These are phyloP conservation scores for Alternaria brassicicola DNA, from an alignment of 2,329 filamentous ascomycete genomes.

Conservation along the genomic window DNA sequence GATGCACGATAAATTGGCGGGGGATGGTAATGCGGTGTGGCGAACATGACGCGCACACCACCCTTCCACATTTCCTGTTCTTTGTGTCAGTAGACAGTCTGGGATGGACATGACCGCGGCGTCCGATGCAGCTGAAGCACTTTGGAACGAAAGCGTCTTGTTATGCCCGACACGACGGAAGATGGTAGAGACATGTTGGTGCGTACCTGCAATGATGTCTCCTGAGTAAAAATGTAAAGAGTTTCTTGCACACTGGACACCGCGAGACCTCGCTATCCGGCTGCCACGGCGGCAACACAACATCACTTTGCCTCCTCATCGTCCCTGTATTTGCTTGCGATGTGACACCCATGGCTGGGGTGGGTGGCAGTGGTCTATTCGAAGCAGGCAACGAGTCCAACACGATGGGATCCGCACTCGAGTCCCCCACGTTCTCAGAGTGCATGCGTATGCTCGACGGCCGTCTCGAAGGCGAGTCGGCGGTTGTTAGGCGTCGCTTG, in stretches of 20 bases:
- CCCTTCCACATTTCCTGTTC: slow-evolving; percentile 84
- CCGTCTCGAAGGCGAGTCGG: slow-evolving; percentile 40
- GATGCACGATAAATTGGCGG: slow-evolving; percentile 87
- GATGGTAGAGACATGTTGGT: background rate
- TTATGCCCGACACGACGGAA: background rate
- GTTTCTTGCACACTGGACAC: slow-evolving; percentile 81
- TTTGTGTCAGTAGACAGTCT: background rate
- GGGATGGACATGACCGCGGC: too few relatives aligned
- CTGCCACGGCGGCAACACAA: slow-evolving; percentile 80
- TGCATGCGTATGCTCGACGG: slow-evolving; percentile 37
- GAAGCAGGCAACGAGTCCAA: slow-evolving; percentile 28
- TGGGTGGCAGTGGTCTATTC: slow-evolving; percentile 14
- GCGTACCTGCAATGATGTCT: slow-evolving; percentile 89
- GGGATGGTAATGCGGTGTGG: slow-evolving; percentile 95
- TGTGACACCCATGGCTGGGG: slow-evolving; percentile 12
- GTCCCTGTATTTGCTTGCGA: slow-evolving; percentile 14
- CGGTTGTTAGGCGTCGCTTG: slow-evolving; percentile 45
- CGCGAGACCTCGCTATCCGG: slow-evolving; percentile 80
- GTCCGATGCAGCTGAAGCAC: background rate
- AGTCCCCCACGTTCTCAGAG: slow-evolving; percentile 18
- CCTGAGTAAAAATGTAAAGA: slow-evolving; percentile 83
- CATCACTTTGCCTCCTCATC: slow-evolving; percentile 46
- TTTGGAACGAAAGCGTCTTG: background rate
- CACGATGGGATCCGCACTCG: slow-evolving; percentile 31
- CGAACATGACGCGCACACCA: slow-evolving; percentile 88